Conservation (phyloP, 2,329 filamentous ascomycete genomes). For the Escovopsis sp. region DNA sequence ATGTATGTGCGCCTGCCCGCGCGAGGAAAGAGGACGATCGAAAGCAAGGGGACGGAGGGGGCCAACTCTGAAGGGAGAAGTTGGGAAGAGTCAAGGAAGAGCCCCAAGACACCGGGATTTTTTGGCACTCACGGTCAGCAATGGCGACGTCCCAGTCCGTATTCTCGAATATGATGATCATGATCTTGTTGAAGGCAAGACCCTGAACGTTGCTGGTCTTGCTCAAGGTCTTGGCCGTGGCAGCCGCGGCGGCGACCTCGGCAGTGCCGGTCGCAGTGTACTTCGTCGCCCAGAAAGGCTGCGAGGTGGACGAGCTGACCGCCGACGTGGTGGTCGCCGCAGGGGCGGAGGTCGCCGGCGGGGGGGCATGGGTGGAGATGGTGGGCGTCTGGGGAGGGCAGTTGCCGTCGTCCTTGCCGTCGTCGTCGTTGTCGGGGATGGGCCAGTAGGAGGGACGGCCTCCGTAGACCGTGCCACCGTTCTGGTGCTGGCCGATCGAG, state of each 20-base stretch:
- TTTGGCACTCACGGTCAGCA: slow-evolving; percentile 42
- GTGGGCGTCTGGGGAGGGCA: too few species aligned
- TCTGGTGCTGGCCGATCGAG: too few species aligned
- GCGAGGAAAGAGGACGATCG: neutral
- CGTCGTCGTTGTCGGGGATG: too few species aligned
- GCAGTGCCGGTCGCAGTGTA: slow-evolving; percentile 37
- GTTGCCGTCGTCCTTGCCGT: too few species aligned
- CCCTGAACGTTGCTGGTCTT: slow-evolving; percentile 52
- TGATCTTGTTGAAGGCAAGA: slow-evolving; percentile 56
- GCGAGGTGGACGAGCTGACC: slow-evolving; percentile 3
- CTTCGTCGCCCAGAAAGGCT: slow-evolving; percentile 17
- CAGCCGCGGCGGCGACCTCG: slow-evolving; percentile 38
- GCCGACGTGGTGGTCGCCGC: slow-evolving; percentile 1
- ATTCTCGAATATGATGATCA: slow-evolving; percentile 66
- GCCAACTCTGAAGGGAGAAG: neutral
- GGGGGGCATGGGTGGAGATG: slow-evolving; percentile 5
- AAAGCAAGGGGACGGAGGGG: neutral
- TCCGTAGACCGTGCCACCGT: too few species aligned
- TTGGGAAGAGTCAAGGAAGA: too few species aligned
- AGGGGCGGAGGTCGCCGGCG: slow-evolving; percentile 11
- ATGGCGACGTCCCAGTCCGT: slow-evolving; percentile 50
- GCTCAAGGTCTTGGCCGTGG: slow-evolving; percentile 43
- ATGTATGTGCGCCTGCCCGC: too few species aligned
- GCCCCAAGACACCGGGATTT: too few species aligned
- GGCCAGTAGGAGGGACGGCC: too few species aligned